phyloP scores from a whole-genome alignment of 768 basidiomycete species.

The Kwoniella botswanensis region DNA sequence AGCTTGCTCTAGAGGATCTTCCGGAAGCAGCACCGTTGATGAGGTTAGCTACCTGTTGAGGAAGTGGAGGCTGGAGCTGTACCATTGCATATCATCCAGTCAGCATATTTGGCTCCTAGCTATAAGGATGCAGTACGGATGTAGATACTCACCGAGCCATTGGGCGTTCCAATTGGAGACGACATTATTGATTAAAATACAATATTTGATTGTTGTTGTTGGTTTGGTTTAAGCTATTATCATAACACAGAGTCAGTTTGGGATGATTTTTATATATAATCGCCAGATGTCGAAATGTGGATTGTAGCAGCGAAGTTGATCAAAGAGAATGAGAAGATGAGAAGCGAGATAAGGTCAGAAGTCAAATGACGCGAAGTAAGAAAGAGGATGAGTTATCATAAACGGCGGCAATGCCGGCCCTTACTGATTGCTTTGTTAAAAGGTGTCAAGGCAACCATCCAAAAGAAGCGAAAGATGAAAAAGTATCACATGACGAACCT shows the following conservation, averaged over 20 bases:
- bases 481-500: slow-evolving; percentile 3
- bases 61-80: slow-evolving; percentile 37
- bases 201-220: slow-evolving; percentile 2
- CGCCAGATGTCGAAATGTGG: neutral
- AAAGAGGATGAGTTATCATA: neutral
- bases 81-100: too few relatives aligned
- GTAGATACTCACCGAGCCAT: slow-evolving; percentile 16
- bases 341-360: slow-evolving; percentile 4
- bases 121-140: neutral
- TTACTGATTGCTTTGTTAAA: neutral
- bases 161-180: slow-evolving; percentile 22
- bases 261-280: neutral
- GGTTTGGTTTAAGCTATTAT: slow-evolving; percentile 17
- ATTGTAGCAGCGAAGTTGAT: neutral
- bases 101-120: neutral
- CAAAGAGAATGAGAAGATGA: slow-evolving; percentile 8
- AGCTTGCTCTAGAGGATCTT: slow-evolving; percentile 32
- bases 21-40: slow-evolving; percentile 31
- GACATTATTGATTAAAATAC: slow-evolving; percentile 8
- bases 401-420: slow-evolving; percentile 14
- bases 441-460: neutral
- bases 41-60: slow-evolving; percentile 43
- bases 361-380: slow-evolving; percentile 1
- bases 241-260: neutral
- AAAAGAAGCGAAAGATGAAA: neutral